These are phyloP conservation scores for Yarrowia sp. DNA, from an alignment of 805 yeast species.

Conservation along the genomic window DNA sequence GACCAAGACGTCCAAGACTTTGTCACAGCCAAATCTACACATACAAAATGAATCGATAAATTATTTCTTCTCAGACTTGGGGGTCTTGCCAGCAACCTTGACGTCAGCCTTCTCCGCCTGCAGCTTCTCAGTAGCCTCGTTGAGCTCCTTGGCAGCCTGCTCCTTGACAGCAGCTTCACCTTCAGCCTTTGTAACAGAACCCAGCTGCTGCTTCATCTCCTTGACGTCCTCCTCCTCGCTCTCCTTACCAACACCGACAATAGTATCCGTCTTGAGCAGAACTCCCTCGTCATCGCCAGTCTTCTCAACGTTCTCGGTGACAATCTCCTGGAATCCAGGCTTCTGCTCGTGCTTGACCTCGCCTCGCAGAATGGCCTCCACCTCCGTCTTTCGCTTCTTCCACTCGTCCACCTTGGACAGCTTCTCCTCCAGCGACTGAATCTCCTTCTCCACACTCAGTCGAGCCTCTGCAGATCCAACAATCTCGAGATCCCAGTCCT, in stretches of 20 bases:
- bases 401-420: slow-evolving; percentile 56
- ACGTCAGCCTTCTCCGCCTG: not conserved
- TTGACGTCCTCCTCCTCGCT: not conserved
- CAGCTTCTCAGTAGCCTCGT: not conserved
- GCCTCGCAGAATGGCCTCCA: slow-evolving; percentile 43
- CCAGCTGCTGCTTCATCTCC: slow-evolving; percentile 11
- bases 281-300: not conserved
- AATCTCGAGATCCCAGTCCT: slow-evolving; percentile 58
- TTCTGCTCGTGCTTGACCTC: slow-evolving; percentile 19
- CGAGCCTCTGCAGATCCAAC: slow-evolving; percentile 64
- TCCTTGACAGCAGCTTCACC: slow-evolving; percentile 11
- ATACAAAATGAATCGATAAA: slow-evolving; percentile 10
- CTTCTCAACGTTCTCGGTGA: slow-evolving; percentile 3
- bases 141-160: slow-evolving; percentile 5
- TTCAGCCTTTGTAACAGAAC: not conserved
- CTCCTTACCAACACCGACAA: slow-evolving; percentile 8
- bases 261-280: not conserved
- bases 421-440: slow-evolving; percentile 59
- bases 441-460: slow-evolving; percentile 69
- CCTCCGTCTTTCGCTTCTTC: slow-evolving; percentile 56
- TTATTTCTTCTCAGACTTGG: not conserved
- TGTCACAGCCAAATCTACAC: too few relatives aligned
- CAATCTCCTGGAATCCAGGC: slow-evolving; percentile 17
- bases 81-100: not conserved
- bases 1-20: too few relatives aligned